A percentile compares a stretch with the other conserved stretches of the same genome.
These are phyloP conservation scores for Microstroma glucosiphilum DNA, from an alignment of 1,284 basidiomycete species.

Conservation along the genomic window DNA sequence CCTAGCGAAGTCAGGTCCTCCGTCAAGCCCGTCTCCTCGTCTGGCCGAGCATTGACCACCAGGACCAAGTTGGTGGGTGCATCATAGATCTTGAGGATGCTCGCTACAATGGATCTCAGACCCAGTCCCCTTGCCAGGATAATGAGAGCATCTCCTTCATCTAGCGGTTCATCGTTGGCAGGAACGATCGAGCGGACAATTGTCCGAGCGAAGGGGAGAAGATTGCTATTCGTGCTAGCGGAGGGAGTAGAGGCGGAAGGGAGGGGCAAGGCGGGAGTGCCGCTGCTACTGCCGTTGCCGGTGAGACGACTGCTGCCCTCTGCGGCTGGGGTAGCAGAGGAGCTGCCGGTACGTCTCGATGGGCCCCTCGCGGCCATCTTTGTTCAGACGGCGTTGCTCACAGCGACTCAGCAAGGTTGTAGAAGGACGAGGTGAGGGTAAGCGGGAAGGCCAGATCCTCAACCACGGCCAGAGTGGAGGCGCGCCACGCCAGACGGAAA, in stretches of 20 bases:
- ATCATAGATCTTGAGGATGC: conserved; percentile 69
- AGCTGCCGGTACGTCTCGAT: no score
- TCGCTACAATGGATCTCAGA: conserved; percentile 39
- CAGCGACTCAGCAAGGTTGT: no score
- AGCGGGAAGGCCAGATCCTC: no score
- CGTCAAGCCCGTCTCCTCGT: conserved; percentile 84
- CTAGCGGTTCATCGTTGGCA: conserved; percentile 27
- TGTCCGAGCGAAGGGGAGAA: conserved; percentile 42
- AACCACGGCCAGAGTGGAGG: no score
- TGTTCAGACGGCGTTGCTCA: no score
- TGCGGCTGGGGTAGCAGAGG: no score
- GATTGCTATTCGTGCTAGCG: conserved; percentile 8
- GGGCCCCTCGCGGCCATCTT: no score
- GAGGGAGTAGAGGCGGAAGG: not conserved
- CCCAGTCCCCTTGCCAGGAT: conserved; percentile 44
- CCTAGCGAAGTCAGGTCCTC: conserved; percentile 90
- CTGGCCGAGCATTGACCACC: conserved; percentile 70
- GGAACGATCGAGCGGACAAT: conserved; percentile 43
- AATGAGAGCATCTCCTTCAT: conserved; percentile 55
- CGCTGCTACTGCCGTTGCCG: no score
- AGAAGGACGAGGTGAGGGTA: no score
- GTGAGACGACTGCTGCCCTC: no score
- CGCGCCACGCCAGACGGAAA: no score
- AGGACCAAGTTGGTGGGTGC: conserved; percentile 76
- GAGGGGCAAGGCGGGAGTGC: no score